These are phyloP conservation scores for Spizellomyces punctatus DNA, from an alignment of 192 early-diverging fungal species.

Conservation along the genomic window DNA sequence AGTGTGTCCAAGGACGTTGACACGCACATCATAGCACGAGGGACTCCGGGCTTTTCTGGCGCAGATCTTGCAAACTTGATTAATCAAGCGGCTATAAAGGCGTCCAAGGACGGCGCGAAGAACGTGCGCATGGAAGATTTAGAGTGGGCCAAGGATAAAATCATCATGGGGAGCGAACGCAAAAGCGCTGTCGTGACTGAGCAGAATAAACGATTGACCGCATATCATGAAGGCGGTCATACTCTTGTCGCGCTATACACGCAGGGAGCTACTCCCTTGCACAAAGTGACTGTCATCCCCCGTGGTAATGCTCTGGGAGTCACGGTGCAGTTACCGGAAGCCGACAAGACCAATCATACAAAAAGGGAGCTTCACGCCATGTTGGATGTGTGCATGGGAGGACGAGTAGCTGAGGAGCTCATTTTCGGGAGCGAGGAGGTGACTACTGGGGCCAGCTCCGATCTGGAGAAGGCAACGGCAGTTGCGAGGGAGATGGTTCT, in stretches of 20 bases:
- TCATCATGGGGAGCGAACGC: conserved; percentile 97
- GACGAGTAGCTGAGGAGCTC: conserved; percentile 96
- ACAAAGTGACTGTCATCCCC: conserved; percentile 99
- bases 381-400: conserved; percentile 97
- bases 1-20: conserved; percentile 74
- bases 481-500: conserved; percentile 92
- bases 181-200: conserved; percentile 89
- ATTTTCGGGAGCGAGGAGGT: conserved; percentile 94
- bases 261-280: conserved; percentile 91
- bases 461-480: conserved; percentile 87
- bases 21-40: conserved; percentile 83
- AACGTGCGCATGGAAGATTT: conserved; percentile 80
- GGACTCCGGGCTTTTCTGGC: conserved; percentile 98
- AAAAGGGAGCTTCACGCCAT: conserved; percentile 83
- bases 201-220: conserved; percentile 84
- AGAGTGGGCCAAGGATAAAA: conserved; percentile 98
- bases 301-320: conserved; percentile 83
- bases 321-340: conserved; percentile 93
- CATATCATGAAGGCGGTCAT: conserved; percentile 99
- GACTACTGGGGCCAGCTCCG: conserved; percentile 90
- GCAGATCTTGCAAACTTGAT: conserved; percentile 98
- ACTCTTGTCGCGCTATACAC: conserved; percentile 93
- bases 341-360: conserved; percentile 79
- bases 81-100: conserved; percentile 97
- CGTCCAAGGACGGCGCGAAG: conserved; percentile 76